Evolutionary conservation across 768 basidiomycete species (phyloP).

Genomic region (Pulveroboletus ravenelii): DNA sequence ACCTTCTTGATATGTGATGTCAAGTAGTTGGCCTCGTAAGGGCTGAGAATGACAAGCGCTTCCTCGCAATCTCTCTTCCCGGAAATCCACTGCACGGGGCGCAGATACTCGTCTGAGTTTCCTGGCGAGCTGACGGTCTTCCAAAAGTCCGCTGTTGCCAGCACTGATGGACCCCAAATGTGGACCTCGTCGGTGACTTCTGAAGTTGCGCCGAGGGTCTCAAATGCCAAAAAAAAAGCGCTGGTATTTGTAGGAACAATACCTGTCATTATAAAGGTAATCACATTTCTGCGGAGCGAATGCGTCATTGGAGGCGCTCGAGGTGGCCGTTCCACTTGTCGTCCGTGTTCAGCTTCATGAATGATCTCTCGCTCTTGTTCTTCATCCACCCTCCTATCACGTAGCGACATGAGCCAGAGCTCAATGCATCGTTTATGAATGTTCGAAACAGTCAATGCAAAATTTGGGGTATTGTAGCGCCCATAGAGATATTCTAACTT

Average conservation of each 20-base stretch:
- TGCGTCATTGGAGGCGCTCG: constrained; percentile 17
- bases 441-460: background rate
- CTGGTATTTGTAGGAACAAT: constrained; percentile 8
- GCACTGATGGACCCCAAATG: constrained; percentile 14
- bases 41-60: no score
- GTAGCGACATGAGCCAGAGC: constrained; percentile 26
- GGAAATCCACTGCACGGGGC: no score
- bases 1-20: no score
- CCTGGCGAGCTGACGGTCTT: background rate
- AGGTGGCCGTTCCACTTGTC: constrained; percentile 34
- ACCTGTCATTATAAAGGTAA: constrained; percentile 23
- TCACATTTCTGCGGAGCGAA: constrained; percentile 6
- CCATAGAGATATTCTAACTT: constrained; percentile 34
- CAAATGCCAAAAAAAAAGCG: constrained; percentile 19
- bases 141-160: constrained; percentile 17
- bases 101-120: no score
- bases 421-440: constrained; percentile 23
- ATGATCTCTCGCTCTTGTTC: constrained; percentile 46
- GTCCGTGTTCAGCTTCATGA: constrained; percentile 39
- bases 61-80: no score
- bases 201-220: constrained; percentile 6
- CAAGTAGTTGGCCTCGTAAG: no score
- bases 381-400: constrained; percentile 31
- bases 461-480: background rate
- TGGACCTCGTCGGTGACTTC: constrained; percentile 11